These are phyloP conservation scores for Diaporthe humulicola DNA, from an alignment of 2,329 filamentous ascomycete species.

Conservation along the genomic window DNA sequence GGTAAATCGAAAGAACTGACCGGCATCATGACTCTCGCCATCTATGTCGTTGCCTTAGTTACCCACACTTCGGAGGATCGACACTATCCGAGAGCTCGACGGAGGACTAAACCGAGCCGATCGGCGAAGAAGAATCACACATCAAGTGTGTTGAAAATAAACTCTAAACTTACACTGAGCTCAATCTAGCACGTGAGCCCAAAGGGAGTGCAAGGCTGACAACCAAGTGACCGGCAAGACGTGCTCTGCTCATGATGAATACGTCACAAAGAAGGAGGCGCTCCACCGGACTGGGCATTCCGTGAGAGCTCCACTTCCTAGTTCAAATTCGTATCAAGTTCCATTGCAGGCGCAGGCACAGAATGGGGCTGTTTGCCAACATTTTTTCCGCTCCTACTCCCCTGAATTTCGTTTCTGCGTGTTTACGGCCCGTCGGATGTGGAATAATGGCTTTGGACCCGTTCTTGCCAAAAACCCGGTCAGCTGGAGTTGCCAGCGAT, in stretches of 20 bases:
- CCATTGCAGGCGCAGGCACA: constrained; percentile 4
- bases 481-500: background rate
- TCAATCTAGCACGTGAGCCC: background rate
- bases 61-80: constrained; percentile 18
- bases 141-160: background rate
- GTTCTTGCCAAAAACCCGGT: background rate
- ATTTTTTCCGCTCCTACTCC: background rate
- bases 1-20: constrained; percentile 3
- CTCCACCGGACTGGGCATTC: constrained; percentile 2
- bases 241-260: background rate
- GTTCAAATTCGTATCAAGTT: constrained; percentile 6
- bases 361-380: constrained; percentile 11
- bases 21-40: constrained; percentile 16
- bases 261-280: background rate
- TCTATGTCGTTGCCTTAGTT: background rate
- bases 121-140: background rate
- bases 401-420: constrained; percentile 25
- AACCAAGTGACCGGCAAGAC: background rate
- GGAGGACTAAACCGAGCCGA: background rate
- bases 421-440: constrained; percentile 9
- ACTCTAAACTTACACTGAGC: background rate
- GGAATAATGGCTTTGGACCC: background rate
- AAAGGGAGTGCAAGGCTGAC: background rate
- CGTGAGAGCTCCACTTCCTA: background rate
- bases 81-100: constrained; percentile 7